These are phyloP conservation scores for Hypoxylon sp. DNA, from an alignment of 2,329 filamentous ascomycete genomes.

Conservation along the genomic window DNA sequence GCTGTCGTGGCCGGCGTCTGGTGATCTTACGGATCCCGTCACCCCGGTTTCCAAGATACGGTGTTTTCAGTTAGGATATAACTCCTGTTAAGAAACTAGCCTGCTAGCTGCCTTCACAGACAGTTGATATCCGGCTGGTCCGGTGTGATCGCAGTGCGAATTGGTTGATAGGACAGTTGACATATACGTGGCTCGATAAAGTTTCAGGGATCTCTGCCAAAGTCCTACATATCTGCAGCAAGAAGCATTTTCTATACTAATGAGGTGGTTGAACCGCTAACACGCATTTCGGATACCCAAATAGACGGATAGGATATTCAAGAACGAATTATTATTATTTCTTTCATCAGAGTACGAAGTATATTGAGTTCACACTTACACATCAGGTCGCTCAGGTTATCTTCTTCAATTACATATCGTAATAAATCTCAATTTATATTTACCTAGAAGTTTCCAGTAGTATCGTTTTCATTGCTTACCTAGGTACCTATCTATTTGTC, in stretches of 20 bases:
- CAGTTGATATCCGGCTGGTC: not conserved
- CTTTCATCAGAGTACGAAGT: not conserved
- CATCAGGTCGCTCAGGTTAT: not conserved
- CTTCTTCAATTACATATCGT: not conserved
- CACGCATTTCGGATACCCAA: not conserved
- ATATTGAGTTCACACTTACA: not conserved
- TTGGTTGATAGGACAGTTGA: not conserved
- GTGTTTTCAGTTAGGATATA: not conserved
- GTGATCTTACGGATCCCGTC: constrained; percentile 1
- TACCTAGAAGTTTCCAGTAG: not conserved
- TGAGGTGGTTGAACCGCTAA: not conserved
- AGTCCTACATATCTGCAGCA: not conserved
- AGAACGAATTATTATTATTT: not conserved
- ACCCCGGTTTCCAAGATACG: not conserved
- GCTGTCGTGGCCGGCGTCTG: not conserved
- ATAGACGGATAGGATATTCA: not conserved
- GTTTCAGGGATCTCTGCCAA: not conserved
- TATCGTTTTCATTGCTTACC: not conserved
- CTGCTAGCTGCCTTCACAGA: not conserved
- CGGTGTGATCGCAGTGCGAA: not conserved
- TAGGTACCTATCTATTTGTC: not conserved
- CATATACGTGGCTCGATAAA: not conserved
- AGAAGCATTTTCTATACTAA: not conserved
- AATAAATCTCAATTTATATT: not conserved
- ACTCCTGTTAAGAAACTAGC: not conserved